These are phyloP conservation scores for Primulina tabacum DNA, from an alignment of 257 asterid genomes.

Conservation along the genomic window DNA sequence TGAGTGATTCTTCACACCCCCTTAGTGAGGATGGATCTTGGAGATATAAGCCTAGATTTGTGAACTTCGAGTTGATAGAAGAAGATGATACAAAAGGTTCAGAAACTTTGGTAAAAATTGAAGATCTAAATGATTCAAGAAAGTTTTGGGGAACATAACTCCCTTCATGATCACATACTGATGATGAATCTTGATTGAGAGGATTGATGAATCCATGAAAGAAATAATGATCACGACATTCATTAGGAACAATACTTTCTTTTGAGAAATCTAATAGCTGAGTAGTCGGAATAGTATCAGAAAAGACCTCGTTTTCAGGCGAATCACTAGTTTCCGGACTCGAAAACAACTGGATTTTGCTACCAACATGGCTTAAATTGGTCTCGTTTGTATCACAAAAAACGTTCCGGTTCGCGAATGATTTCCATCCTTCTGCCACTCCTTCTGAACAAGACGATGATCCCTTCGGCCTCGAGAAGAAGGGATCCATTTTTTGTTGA, in stretches of 20 bases:
- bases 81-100: slow-evolving; percentile 24
- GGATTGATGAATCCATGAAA: slow-evolving; percentile 16
- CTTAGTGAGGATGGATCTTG: slow-evolving; percentile 41
- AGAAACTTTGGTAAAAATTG: slow-evolving; percentile 19
- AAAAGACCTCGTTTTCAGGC: slow-evolving; percentile 27
- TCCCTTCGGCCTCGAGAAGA: slow-evolving; percentile 39
- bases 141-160: slow-evolving; percentile 27
- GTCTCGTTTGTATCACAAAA: slow-evolving; percentile 22
- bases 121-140: slow-evolving; percentile 30
- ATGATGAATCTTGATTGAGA: slow-evolving; percentile 21
- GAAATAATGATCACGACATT: slow-evolving; percentile 26
- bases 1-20: slow-evolving; percentile 25
- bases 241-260: slow-evolving; percentile 24
- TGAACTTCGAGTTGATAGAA: slow-evolving; percentile 24
- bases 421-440: slow-evolving; percentile 23
- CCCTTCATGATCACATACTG: slow-evolving; percentile 17
- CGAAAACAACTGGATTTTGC: slow-evolving; percentile 24
- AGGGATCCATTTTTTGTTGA: slow-evolving; percentile 35
- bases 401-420: slow-evolving; percentile 29
- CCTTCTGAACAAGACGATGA: slow-evolving; percentile 22
- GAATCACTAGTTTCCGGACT: slow-evolving; percentile 32
- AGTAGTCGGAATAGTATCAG: slow-evolving; percentile 24
- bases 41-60: slow-evolving; percentile 47
- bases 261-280: slow-evolving; percentile 33
- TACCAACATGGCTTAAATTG: neutral